These are phyloP conservation scores for Jatropha podagrica DNA, from an alignment of 441 rosid genomes.

Conservation along the genomic window DNA sequence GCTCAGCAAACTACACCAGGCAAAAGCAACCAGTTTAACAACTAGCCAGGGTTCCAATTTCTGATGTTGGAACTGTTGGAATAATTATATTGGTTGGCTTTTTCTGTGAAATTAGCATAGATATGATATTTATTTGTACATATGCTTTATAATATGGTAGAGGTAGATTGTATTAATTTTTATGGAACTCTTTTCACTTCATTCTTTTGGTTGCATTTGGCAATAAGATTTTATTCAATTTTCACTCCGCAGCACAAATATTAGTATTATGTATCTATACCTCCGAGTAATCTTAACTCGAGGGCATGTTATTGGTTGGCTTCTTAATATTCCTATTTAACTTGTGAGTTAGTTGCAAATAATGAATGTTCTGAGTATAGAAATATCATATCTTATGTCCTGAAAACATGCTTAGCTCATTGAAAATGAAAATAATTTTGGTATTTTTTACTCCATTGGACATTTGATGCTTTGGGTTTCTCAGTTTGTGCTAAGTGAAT, in stretches of 20 bases:
- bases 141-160: neutral
- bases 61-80: conserved; percentile 1
- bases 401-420: neutral
- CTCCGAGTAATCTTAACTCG: too few relatives aligned
- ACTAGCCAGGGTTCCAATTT: neutral
- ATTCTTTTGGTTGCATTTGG: neutral
- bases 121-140: neutral
- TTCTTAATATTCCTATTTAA: neutral
- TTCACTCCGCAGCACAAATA: neutral
- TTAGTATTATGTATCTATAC: neutral
- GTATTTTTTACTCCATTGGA: neutral
- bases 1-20: neutral
- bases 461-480: neutral
- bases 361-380: neutral
- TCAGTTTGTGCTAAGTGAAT: conserved; percentile 3
- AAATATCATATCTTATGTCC: neutral
- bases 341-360: neutral
- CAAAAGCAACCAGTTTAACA: neutral
- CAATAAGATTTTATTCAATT: neutral
- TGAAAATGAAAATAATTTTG: neutral
- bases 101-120: neutral
- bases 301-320: neutral
- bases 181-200: neutral
- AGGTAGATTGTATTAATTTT: neutral
- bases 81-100: neutral